These are phyloP conservation scores for Saturnispora mendoncae DNA, from an alignment of 805 yeast species.

Conservation along the genomic window DNA sequence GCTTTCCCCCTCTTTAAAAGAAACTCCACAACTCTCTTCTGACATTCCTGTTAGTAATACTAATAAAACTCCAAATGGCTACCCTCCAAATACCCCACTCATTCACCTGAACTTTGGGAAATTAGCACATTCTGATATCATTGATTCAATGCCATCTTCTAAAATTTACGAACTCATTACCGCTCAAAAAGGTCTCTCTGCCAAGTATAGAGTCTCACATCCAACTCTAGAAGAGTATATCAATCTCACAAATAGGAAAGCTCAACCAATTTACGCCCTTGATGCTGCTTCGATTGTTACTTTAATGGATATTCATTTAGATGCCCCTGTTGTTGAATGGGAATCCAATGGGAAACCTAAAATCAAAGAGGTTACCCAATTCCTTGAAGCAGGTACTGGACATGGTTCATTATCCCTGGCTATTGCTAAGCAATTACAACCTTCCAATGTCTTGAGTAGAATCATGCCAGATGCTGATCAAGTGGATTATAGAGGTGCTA, in stretches of 20 bases:
- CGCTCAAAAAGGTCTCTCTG: slow-evolving; percentile 11
- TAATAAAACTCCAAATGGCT: slow-evolving; percentile 7
- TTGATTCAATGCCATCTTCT: slow-evolving; percentile 32
- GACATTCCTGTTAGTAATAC: slow-evolving; percentile 3
- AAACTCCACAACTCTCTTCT: slow-evolving; percentile 3
- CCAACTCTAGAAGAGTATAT: slow-evolving; percentile 43
- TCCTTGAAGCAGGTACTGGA: slow-evolving; percentile 47
- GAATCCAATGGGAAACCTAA: slow-evolving; percentile 9
- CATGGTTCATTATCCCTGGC: slow-evolving; percentile 43
- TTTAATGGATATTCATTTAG: slow-evolving; percentile 39
- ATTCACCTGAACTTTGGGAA: slow-evolving; percentile 22
- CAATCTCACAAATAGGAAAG: slow-evolving; percentile 32
- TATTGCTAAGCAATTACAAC: slow-evolving; percentile 34
- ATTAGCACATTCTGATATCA: slow-evolving; percentile 31
- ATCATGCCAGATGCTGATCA: slow-evolving; percentile 5
- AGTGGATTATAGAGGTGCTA: slow-evolving; percentile 31
- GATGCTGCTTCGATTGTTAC: slow-evolving; percentile 41
- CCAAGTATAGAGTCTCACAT: slow-evolving; percentile 28
- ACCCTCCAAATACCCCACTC: slow-evolving; percentile 13
- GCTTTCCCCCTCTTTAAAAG: slow-evolving; percentile 25
- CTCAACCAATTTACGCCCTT: slow-evolving; percentile 43
- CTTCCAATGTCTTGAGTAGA: slow-evolving; percentile 33
- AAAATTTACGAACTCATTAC: slow-evolving; percentile 20
- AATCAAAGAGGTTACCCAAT: slow-evolving; percentile 21
- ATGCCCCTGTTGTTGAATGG: slow-evolving; percentile 26